These are phyloP conservation scores for Hypoxylon lenormandii DNA, from an alignment of 495 filamentous ascomycete genomes.

Conservation along the genomic window DNA sequence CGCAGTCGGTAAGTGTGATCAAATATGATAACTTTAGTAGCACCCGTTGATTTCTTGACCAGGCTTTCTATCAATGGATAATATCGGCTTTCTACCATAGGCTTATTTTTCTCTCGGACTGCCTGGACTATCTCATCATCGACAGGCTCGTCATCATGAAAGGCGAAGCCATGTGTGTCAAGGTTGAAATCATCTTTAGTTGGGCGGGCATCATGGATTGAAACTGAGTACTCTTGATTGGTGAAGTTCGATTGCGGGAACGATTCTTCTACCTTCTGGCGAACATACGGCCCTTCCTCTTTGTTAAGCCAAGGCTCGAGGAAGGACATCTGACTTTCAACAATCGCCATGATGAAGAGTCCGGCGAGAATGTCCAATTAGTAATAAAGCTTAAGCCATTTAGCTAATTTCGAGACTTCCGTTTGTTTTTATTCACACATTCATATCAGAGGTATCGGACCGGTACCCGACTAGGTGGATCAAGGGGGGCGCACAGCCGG, in stretches of 20 bases:
- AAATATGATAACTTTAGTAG: constrained; percentile 34
- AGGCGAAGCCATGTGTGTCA: constrained; percentile 26
- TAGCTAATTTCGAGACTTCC: not conserved
- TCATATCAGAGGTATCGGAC: not conserved
- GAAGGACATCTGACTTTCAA: constrained; percentile 7
- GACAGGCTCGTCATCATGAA: constrained; percentile 12
- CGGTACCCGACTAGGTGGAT: not conserved
- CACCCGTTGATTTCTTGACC: constrained; percentile 29
- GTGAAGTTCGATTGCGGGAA: constrained; percentile 7
- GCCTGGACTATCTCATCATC: constrained; percentile 4
- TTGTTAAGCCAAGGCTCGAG: constrained; percentile 12
- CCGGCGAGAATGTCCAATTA: not conserved
- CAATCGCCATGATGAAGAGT: not conserved
- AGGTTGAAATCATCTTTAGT: constrained; percentile 6
- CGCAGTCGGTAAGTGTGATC: constrained; percentile 25
- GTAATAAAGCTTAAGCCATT: not conserved
- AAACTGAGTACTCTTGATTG: constrained; percentile 7
- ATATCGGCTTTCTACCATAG: not conserved
- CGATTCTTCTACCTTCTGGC: not conserved
- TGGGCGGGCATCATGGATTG: constrained; percentile 7
- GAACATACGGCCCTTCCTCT: constrained; percentile 12
- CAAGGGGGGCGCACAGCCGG: too few relatives aligned
- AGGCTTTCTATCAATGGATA: constrained; percentile 23
- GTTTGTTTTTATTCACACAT: not conserved
- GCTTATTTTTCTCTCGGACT: constrained; percentile 10